phyloP scores from a whole-genome alignment of 331 rosid species.

The Malus hybrid region DNA sequence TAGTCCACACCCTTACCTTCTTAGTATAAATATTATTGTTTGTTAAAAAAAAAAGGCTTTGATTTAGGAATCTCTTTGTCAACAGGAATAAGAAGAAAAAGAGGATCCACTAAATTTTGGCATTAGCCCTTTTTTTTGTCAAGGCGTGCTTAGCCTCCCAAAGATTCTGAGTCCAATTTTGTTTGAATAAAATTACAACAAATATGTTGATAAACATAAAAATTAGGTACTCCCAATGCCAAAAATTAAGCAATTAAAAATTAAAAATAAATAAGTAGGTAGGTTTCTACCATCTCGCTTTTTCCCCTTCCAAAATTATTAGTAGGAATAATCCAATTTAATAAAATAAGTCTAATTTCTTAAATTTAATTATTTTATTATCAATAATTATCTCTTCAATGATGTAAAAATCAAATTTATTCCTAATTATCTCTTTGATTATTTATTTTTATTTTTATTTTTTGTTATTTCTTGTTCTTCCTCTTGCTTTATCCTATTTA shows the following conservation, averaged over 20 bases:
- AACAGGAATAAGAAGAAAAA: constrained; percentile 11
- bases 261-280: too few species aligned
- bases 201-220: not conserved
- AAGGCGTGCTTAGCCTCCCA: constrained; percentile 16
- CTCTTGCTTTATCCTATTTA: too few species aligned
- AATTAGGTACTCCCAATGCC: not conserved
- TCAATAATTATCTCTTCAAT: too few species aligned
- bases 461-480: too few species aligned
- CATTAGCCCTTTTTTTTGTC: constrained; percentile 13
- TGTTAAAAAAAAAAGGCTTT: not conserved
- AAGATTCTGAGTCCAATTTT: constrained; percentile 11
- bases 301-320: not conserved
- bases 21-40: too few species aligned
- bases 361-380: too few species aligned
- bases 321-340: too few species aligned
- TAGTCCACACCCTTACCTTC: too few species aligned
- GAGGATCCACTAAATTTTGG: constrained; percentile 12
- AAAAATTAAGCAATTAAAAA: not conserved
- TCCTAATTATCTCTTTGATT: too few species aligned
- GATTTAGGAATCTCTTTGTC: constrained; percentile 4
- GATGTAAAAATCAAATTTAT: too few species aligned
- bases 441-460: too few species aligned
- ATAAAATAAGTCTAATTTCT: too few species aligned
- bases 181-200: not conserved
- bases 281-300: not conserved